A percentile compares a stretch with the other conserved stretches of the same genome.
These are phyloP conservation scores for Escallonia herrerae DNA, from an alignment of 129 eudicot genomes.

Conservation along the genomic window DNA sequence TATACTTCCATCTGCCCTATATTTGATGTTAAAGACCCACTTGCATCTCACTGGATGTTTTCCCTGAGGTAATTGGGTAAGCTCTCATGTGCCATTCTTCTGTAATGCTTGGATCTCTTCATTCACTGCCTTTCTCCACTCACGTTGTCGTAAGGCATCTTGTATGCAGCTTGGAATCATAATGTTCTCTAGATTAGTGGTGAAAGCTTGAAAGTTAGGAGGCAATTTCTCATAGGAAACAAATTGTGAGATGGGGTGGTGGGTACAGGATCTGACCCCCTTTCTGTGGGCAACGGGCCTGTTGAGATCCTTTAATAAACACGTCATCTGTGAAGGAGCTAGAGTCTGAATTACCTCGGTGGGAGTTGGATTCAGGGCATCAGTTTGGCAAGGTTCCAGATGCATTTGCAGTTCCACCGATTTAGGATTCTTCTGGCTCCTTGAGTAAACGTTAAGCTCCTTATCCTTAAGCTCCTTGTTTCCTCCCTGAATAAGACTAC, in stretches of 20 bases:
- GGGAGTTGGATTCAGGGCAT: too few species aligned
- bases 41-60: slow-evolving; percentile 6
- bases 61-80: not conserved
- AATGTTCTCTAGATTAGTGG: not conserved
- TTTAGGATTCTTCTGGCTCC: too few species aligned
- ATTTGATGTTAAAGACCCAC: slow-evolving; percentile 5
- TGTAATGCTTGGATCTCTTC: not conserved
- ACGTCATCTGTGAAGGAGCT: too few species aligned
- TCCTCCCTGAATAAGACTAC: too few species aligned
- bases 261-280: not conserved
- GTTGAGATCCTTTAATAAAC: too few species aligned
- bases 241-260: not conserved
- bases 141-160: not conserved
- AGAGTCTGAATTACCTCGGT: too few species aligned
- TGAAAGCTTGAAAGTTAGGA: not conserved
- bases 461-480: too few species aligned
- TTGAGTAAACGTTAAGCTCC: too few species aligned
- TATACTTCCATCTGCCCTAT: not conserved
- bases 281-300: not conserved
- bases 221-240: not conserved
- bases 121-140: not conserved
- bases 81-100: slow-evolving; percentile 2
- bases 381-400: too few species aligned
- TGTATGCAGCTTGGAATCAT: not conserved
- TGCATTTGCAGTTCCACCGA: too few species aligned